Conservation (phyloP, 306 rosid species). For the Cajanus cajan region DNA sequence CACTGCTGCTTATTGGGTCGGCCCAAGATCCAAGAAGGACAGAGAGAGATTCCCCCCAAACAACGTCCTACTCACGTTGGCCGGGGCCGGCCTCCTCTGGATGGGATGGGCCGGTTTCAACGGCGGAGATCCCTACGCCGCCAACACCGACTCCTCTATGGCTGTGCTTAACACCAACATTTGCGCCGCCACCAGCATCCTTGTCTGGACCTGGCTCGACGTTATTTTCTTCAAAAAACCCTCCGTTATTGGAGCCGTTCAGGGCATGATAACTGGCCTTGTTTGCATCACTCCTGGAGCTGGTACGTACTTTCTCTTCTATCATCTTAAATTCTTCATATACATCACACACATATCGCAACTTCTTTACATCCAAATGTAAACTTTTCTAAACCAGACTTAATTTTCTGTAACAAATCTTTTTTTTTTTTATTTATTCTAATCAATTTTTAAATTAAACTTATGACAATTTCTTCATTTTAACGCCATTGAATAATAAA, state of each 20-base stretch:
- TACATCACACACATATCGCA: too few relatives aligned
- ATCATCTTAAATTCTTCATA: too few relatives aligned
- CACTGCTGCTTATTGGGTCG: constrained; percentile 67
- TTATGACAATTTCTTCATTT: too few relatives aligned
- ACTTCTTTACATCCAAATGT: too few relatives aligned
- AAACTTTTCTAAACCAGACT: too few relatives aligned
- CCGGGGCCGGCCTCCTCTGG: constrained; percentile 72
- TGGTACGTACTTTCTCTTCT: constrained; percentile 27
- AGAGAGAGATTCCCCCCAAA: constrained; percentile 76
- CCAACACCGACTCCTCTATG: constrained; percentile 64
- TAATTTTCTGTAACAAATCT: too few relatives aligned
- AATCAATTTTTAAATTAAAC: too few relatives aligned
- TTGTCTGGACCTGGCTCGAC: constrained; percentile 67
- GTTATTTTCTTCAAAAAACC: constrained; percentile 71
- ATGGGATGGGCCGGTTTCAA: constrained; percentile 84
- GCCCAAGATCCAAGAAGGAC: constrained; percentile 58
- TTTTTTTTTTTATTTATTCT: too few relatives aligned
- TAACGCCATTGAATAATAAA: too few relatives aligned
- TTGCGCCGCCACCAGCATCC: constrained; percentile 75
- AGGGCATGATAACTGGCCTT: constrained; percentile 82
- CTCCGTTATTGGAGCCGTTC: constrained; percentile 81
- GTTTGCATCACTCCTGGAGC: constrained; percentile 79
- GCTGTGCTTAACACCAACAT: constrained; percentile 74
- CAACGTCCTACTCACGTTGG: constrained; percentile 59
- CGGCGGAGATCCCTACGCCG: constrained; percentile 77